Percentiles rank a stretch among this genome's conserved stretches.
Evolutionary conservation across 352 stramenopile species (phyloP).

Genomic region (Globisporangium okanoganense): DNA sequence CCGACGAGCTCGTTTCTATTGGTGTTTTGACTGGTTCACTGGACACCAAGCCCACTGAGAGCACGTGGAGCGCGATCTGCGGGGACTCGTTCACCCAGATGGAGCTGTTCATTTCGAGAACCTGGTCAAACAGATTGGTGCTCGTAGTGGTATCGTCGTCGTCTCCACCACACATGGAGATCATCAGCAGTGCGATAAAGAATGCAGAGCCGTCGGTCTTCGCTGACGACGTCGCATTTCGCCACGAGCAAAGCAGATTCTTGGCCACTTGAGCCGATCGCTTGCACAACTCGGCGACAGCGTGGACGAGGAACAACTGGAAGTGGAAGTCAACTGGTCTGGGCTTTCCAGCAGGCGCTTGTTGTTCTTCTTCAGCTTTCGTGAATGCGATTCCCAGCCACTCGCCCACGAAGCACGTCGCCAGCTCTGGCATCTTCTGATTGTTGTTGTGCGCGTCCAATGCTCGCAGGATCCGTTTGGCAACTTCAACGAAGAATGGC

Average conservation of each 20-base stretch:
- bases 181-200: conserved; percentile 21
- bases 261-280: conserved; percentile 3
- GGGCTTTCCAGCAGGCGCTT: neutral
- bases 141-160: neutral
- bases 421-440: conserved; percentile 6
- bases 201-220: conserved; percentile 9
- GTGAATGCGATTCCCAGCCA: neutral
- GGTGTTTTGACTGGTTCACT: neutral
- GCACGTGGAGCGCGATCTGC: conserved; percentile 9
- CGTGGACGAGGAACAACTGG: conserved; percentile 26
- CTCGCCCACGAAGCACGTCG: conserved; percentile 2
- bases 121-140: conserved; percentile 12
- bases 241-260: conserved; percentile 7
- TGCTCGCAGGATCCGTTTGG: neutral
- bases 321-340: conserved; percentile 9
- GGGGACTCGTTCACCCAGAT: conserved; percentile 36
- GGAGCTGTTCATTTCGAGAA: conserved; percentile 19
- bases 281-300: conserved; percentile 13
- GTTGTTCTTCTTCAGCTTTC: neutral
- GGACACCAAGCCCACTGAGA: conserved; percentile 1
- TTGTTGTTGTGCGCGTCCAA: neutral
- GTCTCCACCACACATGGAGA: neutral
- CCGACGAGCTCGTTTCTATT: neutral
- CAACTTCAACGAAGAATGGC: neutral
- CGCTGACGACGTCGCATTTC: neutral